Base-by-base conservation (phyloP, 2,329 filamentous ascomycete species). In the Xylariaceae sp. region DNA sequence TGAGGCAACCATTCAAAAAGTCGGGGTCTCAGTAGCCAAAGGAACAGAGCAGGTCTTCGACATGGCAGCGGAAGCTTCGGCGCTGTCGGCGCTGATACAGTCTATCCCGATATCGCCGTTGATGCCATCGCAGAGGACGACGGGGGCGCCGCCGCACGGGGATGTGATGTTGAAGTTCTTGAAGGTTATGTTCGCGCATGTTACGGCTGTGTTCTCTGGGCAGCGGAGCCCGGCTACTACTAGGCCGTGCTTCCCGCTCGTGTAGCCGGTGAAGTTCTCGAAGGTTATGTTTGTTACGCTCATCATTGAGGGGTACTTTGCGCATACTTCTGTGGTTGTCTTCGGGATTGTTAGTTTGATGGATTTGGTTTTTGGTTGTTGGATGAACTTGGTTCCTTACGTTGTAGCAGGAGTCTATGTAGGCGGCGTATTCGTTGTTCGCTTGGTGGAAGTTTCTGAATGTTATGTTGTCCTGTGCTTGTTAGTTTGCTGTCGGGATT, bases 351-450 rank as follows among this genome's bases (percentile, higher is more conserved):
- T 59, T 44, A 59, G 49, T 12, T 19, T 40, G 30, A 0, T 18
- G 6, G 15, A 5, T 10, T n/a, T n/a, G n/a, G n/a, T n/a, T n/a
- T n/a, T n/a, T n/a, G n/a, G n/a, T n/a, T n/a, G n/a, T n/a, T n/a
- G n/a, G n/a, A n/a, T n/a, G n/a, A n/a, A n/a, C n/a, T n/a, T 30
- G 19, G 2, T 32, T 12, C 57, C 71, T 75, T 57, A 81, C 71
- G 56, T 84, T 78, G 67, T 85, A 85, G 68, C 82, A 85, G 26
- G 81, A 80, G 61, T 85, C 81, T 7, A 85, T 69, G 34, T 82
- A 79, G 19, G 83, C 73, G 0, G 79, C 75, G 56, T 76, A 75
- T 58, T 84, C 81, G 18, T 80, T 82, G 57, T 81, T 80, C 18
- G 78, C 79, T 39, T 81, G 74, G 67, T 76, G 78, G 60, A 85